Percentiles rank a stretch among this genome's conserved stretches.
Conservation (phyloP, 805 yeast species). For the Myxozyma geophila region DNA sequence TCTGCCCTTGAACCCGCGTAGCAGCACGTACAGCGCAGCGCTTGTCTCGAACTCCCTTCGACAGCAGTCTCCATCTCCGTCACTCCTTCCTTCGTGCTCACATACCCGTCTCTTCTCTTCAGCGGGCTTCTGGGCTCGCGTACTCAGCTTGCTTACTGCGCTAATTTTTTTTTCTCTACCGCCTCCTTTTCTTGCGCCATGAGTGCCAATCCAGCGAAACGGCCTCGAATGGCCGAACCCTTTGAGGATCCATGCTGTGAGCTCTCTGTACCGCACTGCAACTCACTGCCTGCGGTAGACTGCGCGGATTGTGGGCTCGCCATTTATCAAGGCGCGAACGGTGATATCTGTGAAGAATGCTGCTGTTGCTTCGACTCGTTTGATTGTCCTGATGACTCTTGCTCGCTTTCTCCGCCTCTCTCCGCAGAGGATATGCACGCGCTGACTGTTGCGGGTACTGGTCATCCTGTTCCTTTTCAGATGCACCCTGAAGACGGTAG, state of each 20-base stretch:
- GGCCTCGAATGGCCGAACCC: not conserved
- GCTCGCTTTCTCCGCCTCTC: not conserved
- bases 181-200: not conserved
- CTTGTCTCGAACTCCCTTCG: not conserved
- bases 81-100: not conserved
- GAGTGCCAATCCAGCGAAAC: not conserved
- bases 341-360: constrained; percentile 13
- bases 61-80: not conserved
- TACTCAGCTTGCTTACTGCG: not conserved
- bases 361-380: constrained; percentile 25
- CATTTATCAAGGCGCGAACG: not conserved
- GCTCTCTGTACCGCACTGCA: not conserved
- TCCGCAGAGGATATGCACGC: not conserved
- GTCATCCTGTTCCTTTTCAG: not conserved
- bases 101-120: not conserved
- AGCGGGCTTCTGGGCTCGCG: not conserved
- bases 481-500: not conserved
- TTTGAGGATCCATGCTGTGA: not conserved
- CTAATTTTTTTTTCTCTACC: not conserved
- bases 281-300: not conserved
- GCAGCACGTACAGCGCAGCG: no score
- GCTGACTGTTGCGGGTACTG: no score
- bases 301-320: constrained; percentile 6
- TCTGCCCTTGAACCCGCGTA: no score
- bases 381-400: constrained; percentile 9